Base-by-base conservation (phyloP, 768 basidiomycete genomes). In the Lentinula edodes region DNA sequence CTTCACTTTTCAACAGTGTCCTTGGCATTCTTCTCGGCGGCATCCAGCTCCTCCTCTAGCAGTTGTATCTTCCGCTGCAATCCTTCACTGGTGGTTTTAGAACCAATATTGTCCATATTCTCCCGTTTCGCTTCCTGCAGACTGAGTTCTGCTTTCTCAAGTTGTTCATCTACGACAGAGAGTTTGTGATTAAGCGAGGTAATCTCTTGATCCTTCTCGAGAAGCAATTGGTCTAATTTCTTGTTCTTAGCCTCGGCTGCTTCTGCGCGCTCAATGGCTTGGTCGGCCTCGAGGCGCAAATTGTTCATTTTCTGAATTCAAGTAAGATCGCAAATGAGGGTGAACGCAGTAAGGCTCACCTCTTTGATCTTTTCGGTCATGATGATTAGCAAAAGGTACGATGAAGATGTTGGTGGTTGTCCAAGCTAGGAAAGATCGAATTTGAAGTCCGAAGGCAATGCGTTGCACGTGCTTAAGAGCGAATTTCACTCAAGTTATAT, bases 1-100 rank as follows among this genome's bases (percentile, higher is more conserved):
- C 92, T 28, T 69, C 71, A 97, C 96, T 94, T 96, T 76, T 98
- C 97, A 35, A 91, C 88, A 1, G 93, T 95, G 70, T 98, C 96
- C 78, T 96, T 96, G 65, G 93, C 79, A 71, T 93, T 94, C 86
- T 94, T 95, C 82, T 99, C 97, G 9, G 96, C 89, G 41, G 84
- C 83, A 69, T 98, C 97, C 3, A 99, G 83, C 76, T 99, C 96
- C 70, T 96, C 94, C 76, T 98, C 96, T 42, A 98, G 78, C 10
- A 98, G 78, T 67, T 90, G 86, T 34, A 98, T 85, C 81, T 98
- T 99, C 64, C 96, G 80, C 36, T 70, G 65, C 61, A 98, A 79
- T 52, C 78, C 80, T 63, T 97, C 95, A 63, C 83, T 90, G 23
- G 85, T 84, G 20, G 82, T 80, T 75, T 84, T 89, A 69, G 83